Base-by-base conservation (phyloP, 345 rosid genomes). In the Euphorbia tirucalli region DNA sequence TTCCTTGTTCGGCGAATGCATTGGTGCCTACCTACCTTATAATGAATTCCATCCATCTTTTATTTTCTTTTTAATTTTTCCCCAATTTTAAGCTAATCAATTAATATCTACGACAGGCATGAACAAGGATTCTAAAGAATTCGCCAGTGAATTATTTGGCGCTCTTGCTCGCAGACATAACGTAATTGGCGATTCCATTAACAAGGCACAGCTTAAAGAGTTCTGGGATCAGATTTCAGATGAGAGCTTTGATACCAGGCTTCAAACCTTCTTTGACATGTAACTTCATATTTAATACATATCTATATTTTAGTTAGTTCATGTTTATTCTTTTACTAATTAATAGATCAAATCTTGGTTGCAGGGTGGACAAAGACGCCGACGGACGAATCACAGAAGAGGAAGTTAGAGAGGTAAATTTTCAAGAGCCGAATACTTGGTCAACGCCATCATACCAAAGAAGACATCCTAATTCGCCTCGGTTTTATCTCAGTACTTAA, bases 221-320 rank as follows among this genome's bases (percentile, higher is more conserved):
- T 91, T 93, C 62, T 91, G 97, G 98, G 96, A 91, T 15, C 91
- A 91, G 24, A 81, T 93, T 27, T 76, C 92, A 39, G 92, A 91
- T 59, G 96, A 91, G 67, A 93, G 98, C 80, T 93, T 93, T 59
- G 98, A 91, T 63, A 84, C 98, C 49, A 84, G 92, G 82, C 98
- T 93, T 50, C 96, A 89, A 72, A 87, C 80, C 56, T 93, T 91
- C 82, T 93, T 93, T 73, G 97, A 88, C 92, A 93, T 93, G 98
- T 93, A 85, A n/a, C n/a, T n/a, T n/a, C n/a, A n/a, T n/a, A n/a
- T n/a, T n/a, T n/a, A n/a, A n/a, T n/a, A n/a, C n/a, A n/a, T n/a
- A n/a, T n/a, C n/a, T n/a, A n/a, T n/a, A n/a, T n/a, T n/a, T n/a
- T n/a, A n/a, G n/a, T n/a, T n/a, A n/a, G n/a, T n/a, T n/a, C n/a